phyloP scores from a whole-genome alignment of 164 flowering plant genomes.

The Magnolia sinica region DNA sequence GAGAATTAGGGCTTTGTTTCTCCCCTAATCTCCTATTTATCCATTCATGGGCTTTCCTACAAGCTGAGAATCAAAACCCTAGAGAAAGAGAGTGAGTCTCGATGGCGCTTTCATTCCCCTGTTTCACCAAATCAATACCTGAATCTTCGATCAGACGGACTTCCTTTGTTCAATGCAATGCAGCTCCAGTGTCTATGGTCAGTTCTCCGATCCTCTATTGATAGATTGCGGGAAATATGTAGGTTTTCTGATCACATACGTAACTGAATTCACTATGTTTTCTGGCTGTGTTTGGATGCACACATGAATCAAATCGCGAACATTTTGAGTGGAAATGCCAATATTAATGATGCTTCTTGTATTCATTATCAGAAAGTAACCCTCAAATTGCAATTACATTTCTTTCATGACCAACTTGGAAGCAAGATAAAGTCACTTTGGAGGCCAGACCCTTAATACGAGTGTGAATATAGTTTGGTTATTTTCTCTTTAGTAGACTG shows the following conservation, averaged over 20 bases:
- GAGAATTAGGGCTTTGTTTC: no score
- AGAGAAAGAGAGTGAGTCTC: neutral
- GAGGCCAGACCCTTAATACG: no score
- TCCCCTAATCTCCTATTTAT: no score
- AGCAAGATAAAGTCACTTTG: neutral
- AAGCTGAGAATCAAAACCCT: no score
- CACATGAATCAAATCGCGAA: neutral
- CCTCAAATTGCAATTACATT: neutral
- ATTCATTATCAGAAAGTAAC: neutral
- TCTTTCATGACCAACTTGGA: neutral
- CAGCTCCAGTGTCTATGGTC: neutral
- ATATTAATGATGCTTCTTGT: neutral
- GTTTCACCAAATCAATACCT: neutral
- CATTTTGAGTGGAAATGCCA: neutral
- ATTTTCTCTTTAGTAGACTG: no score
- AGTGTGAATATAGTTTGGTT: no score
- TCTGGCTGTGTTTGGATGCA: neutral
- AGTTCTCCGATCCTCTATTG: neutral
- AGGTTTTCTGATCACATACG: neutral
- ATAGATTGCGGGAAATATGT: neutral
- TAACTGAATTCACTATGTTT: neutral
- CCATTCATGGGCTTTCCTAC: no score
- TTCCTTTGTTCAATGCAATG: neutral
- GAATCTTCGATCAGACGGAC: constrained; percentile 1
- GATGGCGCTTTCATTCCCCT: neutral